Evolutionary conservation across 805 yeast species (phyloP).

Genomic region (Candida succiphila): DNA sequence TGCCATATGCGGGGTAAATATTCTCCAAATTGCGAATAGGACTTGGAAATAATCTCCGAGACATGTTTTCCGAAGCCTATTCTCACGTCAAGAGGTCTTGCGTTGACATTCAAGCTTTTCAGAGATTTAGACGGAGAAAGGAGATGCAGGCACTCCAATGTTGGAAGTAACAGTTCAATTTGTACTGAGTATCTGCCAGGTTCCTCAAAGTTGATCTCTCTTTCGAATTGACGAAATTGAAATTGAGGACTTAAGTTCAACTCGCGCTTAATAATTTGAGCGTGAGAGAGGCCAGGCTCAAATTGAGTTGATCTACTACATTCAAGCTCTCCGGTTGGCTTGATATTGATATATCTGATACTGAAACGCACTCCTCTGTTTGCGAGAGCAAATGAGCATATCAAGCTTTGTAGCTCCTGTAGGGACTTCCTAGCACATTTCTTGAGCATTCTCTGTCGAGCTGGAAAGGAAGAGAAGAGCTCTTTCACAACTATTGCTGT

Average conservation of each 20-base stretch:
- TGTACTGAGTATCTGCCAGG: too few species aligned
- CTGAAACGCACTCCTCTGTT: constrained; percentile 22
- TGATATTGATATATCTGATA: constrained; percentile 12
- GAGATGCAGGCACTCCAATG: too few species aligned
- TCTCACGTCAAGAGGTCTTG: constrained; percentile 17
- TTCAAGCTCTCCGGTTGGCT: too few species aligned
- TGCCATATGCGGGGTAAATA: constrained; percentile 26
- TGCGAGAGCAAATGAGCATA: constrained; percentile 22
- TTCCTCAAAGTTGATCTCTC: too few species aligned
- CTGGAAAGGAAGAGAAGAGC: constrained; percentile 22
- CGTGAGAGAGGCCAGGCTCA: too few species aligned
- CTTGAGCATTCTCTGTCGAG: constrained; percentile 21
- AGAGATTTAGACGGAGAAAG: too few species aligned
- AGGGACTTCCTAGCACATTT: constrained; percentile 16
- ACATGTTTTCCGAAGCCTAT: constrained; percentile 23
- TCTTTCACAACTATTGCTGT: constrained; percentile 24
- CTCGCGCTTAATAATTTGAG: too few species aligned
- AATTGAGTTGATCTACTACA: too few species aligned
- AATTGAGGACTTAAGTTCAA: too few species aligned
- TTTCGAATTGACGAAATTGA: too few species aligned
- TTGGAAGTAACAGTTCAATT: too few species aligned
- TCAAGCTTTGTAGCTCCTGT: constrained; percentile 14
- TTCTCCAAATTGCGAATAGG: constrained; percentile 15
- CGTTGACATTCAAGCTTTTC: constrained; percentile 27
- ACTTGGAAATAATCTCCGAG: constrained; percentile 11